Evolutionary conservation across 768 basidiomycete species (phyloP).

Genomic region (Russula virescens): DNA sequence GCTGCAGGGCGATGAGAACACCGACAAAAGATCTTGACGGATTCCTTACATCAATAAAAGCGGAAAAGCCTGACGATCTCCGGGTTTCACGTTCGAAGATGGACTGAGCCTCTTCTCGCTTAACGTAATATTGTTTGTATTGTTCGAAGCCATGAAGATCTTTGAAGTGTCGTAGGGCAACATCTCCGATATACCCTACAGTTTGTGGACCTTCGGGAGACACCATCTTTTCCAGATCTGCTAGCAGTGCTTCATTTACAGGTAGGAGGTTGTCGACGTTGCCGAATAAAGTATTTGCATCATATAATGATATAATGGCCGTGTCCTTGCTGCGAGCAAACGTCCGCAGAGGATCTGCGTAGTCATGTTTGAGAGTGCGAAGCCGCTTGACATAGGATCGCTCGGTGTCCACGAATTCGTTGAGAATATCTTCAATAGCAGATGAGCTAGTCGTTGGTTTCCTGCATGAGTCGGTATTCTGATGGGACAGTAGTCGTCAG

Average conservation of each 20-base stretch:
- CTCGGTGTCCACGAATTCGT: slow-evolving; percentile 86
- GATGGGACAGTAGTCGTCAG: background rate
- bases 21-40: background rate
- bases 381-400: slow-evolving; percentile 83
- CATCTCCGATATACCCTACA: slow-evolving; percentile 73
- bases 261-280: slow-evolving; percentile 87
- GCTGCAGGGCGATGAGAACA: slow-evolving; percentile 38
- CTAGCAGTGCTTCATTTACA: slow-evolving; percentile 84
- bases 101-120: slow-evolving; percentile 86
- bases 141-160: slow-evolving; percentile 80
- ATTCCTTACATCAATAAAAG: slow-evolving; percentile 76
- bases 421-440: slow-evolving; percentile 66
- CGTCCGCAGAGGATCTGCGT: slow-evolving; percentile 84
- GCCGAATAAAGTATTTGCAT: slow-evolving; percentile 90
- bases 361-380: slow-evolving; percentile 75
- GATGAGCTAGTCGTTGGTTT: slow-evolving; percentile 60
- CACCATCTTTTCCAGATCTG: slow-evolving; percentile 76
- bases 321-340: slow-evolving; percentile 83
- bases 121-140: slow-evolving; percentile 86
- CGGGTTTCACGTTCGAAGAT: slow-evolving; percentile 84
- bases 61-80: slow-evolving; percentile 73
- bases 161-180: slow-evolving; percentile 82
- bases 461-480: slow-evolving; percentile 34
- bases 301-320: slow-evolving; percentile 81
- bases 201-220: slow-evolving; percentile 49